Evolutionary conservation across 345 rosid species (phyloP), one percentile per base, ranked within the genome.

Genomic region (Heritiera littoralis): DNA sequence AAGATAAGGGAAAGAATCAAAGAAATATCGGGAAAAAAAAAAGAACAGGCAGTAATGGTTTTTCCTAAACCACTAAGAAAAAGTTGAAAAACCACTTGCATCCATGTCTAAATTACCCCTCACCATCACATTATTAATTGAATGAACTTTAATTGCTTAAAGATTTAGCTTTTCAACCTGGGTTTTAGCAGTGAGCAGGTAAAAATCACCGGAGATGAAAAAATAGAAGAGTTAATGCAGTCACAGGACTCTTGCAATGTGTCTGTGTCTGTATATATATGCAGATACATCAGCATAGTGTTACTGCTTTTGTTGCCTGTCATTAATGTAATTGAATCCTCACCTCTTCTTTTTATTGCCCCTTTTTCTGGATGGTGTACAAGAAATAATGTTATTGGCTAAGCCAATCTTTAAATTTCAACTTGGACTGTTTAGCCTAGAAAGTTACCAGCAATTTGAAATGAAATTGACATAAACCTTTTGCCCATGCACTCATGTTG

Each of bases 181-280:
- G 35, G 28, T 8, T 71, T 71, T 51, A 35, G 30, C 75, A 30
- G 28, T 51, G 40, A 49, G 43, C 35, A 48, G 20, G 60, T 43
- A 43, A 67, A 67, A 43, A 10, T 43, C 0, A 67, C 10, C 32
- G 43, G 52, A 67, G 72, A 54, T 67, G 72, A 67, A 70, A 43
- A 67, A 13, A 28, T 67, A 43, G 15, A 67, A 45, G 15, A 11
- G 2, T 85, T 46, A 87, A 82, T 80, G 85, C 84, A 58, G 56
- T 89, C 92, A 89, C 89, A 75, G 56, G 86, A 83, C 10, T 84
- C 90, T 69, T 75, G 88, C 86, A 6, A 6, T 23, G 15, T 30
- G 72, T 48, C 61, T 18, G 6, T 41, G 6, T 35, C 0, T 35
- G 3, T 35, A 35, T 35, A 35, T 35, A 35, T 35, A 35, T 35